Evolutionary conservation across 2,329 filamentous ascomycete genomes (phyloP).

Genomic region (Xylariaceae sp.): DNA sequence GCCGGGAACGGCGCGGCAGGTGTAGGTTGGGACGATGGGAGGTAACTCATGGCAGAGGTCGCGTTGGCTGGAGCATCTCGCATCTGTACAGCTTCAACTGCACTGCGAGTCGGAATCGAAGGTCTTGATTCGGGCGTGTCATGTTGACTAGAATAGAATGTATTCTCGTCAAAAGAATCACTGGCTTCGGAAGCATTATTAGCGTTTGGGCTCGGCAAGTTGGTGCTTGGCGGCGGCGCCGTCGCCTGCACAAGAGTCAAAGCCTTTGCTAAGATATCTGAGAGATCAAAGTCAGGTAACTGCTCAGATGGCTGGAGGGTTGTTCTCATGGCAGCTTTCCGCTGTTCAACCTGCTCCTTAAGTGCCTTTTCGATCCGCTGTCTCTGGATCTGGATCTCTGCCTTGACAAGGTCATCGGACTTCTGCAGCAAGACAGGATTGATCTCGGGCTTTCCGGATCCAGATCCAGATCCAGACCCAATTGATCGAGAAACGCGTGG

Average conservation of each 20-base stretch:
- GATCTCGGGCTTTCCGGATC: conserved; percentile 59
- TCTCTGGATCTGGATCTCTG: conserved; percentile 74
- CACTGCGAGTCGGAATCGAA: conserved; percentile 44
- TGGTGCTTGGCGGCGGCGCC: conserved; percentile 53
- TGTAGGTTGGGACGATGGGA: conserved; percentile 14
- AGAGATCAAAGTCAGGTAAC: conserved; percentile 61
- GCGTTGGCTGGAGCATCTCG: conserved; percentile 33
- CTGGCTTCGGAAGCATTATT: conserved; percentile 58
- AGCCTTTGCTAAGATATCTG: conserved; percentile 67
- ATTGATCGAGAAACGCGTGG: conserved; percentile 36
- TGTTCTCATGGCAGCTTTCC: conserved; percentile 39
- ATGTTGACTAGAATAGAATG: conserved; percentile 92
- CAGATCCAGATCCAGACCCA: conserved; percentile 33
- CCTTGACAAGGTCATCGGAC: conserved; percentile 75
- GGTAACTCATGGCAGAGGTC: conserved; percentile 27
- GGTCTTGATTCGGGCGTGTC: conserved; percentile 61
- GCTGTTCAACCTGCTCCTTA: conserved; percentile 70
- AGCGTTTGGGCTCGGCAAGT: conserved; percentile 45
- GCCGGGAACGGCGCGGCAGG: conserved; percentile 12
- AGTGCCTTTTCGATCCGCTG: conserved; percentile 73
- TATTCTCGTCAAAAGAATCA: conserved; percentile 88
- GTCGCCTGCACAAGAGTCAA: conserved; percentile 65
- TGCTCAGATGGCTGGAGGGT: conserved; percentile 41
- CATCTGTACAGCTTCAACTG: conserved; percentile 36
- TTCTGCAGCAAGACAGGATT: conserved; percentile 82